phyloP scores from a whole-genome alignment of 179 eudicot genomes.

The Silene vulgaris region DNA sequence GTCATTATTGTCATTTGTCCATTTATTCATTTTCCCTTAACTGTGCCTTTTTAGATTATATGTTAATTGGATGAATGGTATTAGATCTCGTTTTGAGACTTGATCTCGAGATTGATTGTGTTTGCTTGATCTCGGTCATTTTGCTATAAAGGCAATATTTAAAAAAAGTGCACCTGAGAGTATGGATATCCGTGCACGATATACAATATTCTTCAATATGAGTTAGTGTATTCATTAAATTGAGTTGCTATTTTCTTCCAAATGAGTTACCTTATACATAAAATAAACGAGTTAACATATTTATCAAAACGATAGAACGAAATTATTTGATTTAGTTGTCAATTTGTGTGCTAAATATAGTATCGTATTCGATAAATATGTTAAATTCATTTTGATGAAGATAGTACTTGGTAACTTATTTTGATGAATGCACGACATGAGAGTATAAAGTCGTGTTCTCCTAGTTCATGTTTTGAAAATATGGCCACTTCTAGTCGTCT shows the following conservation, averaged over 20 bases:
- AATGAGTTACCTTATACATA: neutral
- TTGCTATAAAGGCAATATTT: neutral
- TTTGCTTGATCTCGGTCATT: too few species aligned
- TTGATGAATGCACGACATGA: neutral
- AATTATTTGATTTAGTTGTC: neutral
- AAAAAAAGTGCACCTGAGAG: neutral
- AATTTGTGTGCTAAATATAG: neutral
- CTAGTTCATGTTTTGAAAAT: neutral
- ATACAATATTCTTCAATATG: neutral
- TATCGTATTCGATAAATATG: too few species aligned
- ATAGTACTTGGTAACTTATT: neutral
- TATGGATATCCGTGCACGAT: neutral
- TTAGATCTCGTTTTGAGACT: too few species aligned
- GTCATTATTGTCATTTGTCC: neutral
- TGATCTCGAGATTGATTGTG: too few species aligned
- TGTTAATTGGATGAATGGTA: neutral
- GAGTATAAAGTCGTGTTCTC: neutral
- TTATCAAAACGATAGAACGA: neutral
- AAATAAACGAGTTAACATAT: neutral
- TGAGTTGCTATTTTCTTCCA: neutral
- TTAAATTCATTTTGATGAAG: neutral
- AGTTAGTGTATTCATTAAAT: neutral
- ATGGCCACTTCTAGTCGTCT: neutral
- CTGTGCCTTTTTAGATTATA: too few species aligned
- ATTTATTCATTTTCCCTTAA: too few species aligned